Percentiles rank a stretch among this genome's conserved stretches.
phyloP scores from a whole-genome alignment of 768 basidiomycete species.

The Rhodotorula babjevae region DNA sequence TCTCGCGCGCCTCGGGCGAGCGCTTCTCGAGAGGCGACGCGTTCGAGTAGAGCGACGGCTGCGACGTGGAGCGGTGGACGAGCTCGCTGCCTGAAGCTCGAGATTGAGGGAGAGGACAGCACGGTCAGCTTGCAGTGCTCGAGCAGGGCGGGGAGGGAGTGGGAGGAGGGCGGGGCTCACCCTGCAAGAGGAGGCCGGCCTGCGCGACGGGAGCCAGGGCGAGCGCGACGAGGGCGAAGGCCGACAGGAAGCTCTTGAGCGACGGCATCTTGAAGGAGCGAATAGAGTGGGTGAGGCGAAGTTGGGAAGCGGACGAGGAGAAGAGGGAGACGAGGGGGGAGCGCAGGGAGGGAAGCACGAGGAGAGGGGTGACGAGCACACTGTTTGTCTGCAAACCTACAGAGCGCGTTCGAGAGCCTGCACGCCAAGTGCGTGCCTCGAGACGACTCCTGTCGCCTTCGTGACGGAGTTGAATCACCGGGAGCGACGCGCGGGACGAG shows the following conservation, averaged over 20 bases:
- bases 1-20: slow-evolving; percentile 5
- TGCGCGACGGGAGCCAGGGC: slow-evolving; percentile 26
- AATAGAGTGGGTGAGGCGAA: background rate
- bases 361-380: too few relatives aligned
- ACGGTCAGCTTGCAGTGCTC: too few relatives aligned
- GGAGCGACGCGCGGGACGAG: too few relatives aligned
- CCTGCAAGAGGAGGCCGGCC: slow-evolving; percentile 12
- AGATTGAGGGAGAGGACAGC: too few relatives aligned
- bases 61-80: background rate
- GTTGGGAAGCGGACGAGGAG: background rate
- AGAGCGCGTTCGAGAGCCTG: too few relatives aligned
- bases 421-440: too few relatives aligned
- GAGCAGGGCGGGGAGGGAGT: background rate
- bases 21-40: slow-evolving; percentile 14
- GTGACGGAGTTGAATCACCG: too few relatives aligned
- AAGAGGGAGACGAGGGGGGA: too few relatives aligned
- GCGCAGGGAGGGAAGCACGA: too few relatives aligned
- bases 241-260: slow-evolving; percentile 29
- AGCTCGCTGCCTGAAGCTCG: background rate
- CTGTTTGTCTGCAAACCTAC: too few relatives aligned
- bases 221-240: slow-evolving; percentile 30
- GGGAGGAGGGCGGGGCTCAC: background rate
- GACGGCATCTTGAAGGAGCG: slow-evolving; percentile 18
- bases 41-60: slow-evolving; percentile 14
- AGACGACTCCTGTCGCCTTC: too few relatives aligned